Evolutionary conservation across 2,329 filamentous ascomycete genomes (phyloP), one percentile per base, ranked within the genome.

Genomic region (Fonsecaea pugnacius): DNA sequence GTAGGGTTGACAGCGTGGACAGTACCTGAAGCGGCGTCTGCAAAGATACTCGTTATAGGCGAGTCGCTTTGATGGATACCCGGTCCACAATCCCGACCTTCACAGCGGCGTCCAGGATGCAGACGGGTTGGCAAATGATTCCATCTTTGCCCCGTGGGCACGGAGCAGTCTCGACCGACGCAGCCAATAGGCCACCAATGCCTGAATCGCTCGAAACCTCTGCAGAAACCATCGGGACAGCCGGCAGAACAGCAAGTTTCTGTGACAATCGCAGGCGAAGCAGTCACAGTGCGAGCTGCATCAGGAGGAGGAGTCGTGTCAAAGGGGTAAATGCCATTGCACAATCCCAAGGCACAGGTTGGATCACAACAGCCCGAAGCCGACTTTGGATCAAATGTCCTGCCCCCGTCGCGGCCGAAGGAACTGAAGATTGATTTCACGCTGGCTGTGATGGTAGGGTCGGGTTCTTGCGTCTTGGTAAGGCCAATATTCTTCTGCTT

Each of bases 391-490:
- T n/a, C 32, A 30, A 32, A 40, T 54, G 54, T 40, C n/a, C 12
- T 18, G 21, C 48, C 51, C 16, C 21, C 12, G 8, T 40, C 46
- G 14, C 16, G 10, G 51, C 24, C 50, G 16, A 64, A 40, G 12
- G 62, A 60, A 14, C 16, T 64, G 56, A 64, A 64, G 18, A 64
- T 64, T 5, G 62, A 59, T 18, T 60, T 59, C 56, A 64, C 52
- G 38, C 62, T 64, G 36, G 48, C 56, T 12, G 50, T 60, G 35
- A 57, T 43, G 46, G 55, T 55, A 5, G 62, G 56, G 30, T 64
- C 33, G 27, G 50, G 16, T 21, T 33, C 50, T 24, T 38, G 35
- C 6, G 36, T 43, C 46, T 51, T 10, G 21, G 35, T 56, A 10
- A 7, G 16, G n/a, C 3, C 16, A 1, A 54, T 16, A 40, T 18